These are phyloP conservation scores for Aschersonia sp. DNA, from an alignment of 2,329 filamentous ascomycete genomes.

Conservation along the genomic window DNA sequence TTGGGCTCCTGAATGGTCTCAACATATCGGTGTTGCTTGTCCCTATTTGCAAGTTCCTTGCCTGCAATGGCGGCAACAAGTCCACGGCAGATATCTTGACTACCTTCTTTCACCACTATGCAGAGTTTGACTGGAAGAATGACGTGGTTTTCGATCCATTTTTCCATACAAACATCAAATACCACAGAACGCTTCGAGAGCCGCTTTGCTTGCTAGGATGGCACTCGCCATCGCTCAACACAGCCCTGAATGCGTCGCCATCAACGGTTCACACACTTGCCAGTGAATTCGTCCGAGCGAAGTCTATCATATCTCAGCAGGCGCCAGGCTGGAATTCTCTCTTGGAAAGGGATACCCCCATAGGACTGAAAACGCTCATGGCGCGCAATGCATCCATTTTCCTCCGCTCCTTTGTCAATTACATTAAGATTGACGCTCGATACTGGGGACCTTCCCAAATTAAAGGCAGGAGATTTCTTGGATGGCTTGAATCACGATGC, in stretches of 20 bases:
- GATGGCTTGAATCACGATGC: slow-evolving; percentile 50
- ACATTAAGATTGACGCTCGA: slow-evolving; percentile 45
- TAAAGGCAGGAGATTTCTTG: slow-evolving; percentile 39
- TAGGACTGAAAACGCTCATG: neutral
- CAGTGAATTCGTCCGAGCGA: slow-evolving; percentile 34
- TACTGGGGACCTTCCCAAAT: slow-evolving; percentile 48
- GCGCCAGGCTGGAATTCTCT: slow-evolving; percentile 28
- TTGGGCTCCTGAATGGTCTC: slow-evolving; percentile 51
- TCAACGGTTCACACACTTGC: slow-evolving; percentile 36
- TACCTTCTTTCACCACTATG: slow-evolving; percentile 51
- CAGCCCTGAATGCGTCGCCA: slow-evolving; percentile 36
- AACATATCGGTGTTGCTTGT: slow-evolving; percentile 49
- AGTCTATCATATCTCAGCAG: slow-evolving; percentile 19
- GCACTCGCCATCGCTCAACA: slow-evolving; percentile 46
- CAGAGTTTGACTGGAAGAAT: slow-evolving; percentile 41
- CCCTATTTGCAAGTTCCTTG: slow-evolving; percentile 41
- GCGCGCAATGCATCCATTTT: slow-evolving; percentile 28
- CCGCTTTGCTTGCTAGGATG: slow-evolving; percentile 50
- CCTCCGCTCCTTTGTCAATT: slow-evolving; percentile 34
- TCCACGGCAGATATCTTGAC: slow-evolving; percentile 36
- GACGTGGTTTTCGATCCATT: slow-evolving; percentile 44
- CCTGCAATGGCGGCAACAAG: slow-evolving; percentile 17
- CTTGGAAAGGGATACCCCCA: slow-evolving; percentile 9
- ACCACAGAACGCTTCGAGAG: slow-evolving; percentile 41
- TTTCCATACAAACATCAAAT: slow-evolving; percentile 36